A percentile compares a stretch with the other conserved stretches of the same genome.
Conservation (phyloP, 805 yeast species). For the Candida fluviatilis region DNA sequence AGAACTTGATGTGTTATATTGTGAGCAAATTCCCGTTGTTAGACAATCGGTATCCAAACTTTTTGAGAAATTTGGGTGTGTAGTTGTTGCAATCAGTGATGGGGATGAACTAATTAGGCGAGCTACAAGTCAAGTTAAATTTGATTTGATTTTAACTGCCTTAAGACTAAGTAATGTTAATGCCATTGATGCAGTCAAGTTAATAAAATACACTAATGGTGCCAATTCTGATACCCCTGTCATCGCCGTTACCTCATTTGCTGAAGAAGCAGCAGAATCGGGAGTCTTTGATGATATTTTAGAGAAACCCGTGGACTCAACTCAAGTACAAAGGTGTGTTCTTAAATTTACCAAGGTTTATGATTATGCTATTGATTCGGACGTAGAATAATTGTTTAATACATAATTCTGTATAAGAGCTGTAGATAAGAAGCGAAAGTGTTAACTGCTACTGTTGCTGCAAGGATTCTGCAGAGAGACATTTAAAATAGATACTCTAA, state of each 20-base stretch:
- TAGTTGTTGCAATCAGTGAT: constrained; percentile 68
- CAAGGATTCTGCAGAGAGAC: too few species aligned
- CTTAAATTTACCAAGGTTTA: constrained; percentile 11
- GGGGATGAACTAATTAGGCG: constrained; percentile 82
- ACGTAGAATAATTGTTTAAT: constrained; percentile 11
- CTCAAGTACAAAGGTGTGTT: constrained; percentile 18
- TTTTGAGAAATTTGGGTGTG: constrained; percentile 69
- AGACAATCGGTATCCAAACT: constrained; percentile 61
- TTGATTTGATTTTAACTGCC: constrained; percentile 80
- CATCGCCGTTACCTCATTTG: constrained; percentile 68
- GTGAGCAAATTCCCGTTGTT: constrained; percentile 85
- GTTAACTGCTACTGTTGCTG: too few species aligned
- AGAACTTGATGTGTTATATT: constrained; percentile 65
- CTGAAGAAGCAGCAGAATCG: constrained; percentile 56
- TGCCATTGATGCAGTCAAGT: constrained; percentile 71
- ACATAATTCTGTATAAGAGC: too few species aligned
- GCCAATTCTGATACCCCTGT: constrained; percentile 76
- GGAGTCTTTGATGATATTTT: constrained; percentile 63
- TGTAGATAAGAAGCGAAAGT: too few species aligned
- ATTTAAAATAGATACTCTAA: too few species aligned
- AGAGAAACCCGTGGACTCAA: constrained; percentile 58
- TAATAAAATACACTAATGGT: constrained; percentile 71
- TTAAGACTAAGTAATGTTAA: constrained; percentile 62
- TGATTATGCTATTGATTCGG: constrained; percentile 28
- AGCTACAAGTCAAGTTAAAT: constrained; percentile 77